Evolutionary conservation across 495 filamentous ascomycete genomes (phyloP).

Genomic region (Talaromyces ruber): DNA sequence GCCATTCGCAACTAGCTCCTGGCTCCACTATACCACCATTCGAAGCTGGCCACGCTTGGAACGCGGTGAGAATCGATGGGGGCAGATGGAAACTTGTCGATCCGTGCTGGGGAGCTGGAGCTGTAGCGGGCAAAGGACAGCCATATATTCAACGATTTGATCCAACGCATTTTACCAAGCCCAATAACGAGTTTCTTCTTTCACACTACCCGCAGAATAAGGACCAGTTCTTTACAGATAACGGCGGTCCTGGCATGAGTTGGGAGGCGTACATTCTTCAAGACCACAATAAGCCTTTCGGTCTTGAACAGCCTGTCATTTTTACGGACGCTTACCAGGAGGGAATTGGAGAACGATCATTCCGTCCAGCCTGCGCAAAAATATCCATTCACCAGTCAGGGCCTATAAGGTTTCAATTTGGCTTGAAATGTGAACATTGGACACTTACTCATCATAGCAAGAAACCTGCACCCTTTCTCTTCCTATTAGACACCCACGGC

Average conservation of each 20-base stretch:
- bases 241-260: conserved; percentile 42
- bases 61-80: conserved; percentile 76
- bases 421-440: conserved; percentile 73
- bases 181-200: conserved; percentile 74
- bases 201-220: conserved; percentile 68
- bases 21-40: conserved; percentile 53
- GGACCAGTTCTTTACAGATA: conserved; percentile 58
- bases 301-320: conserved; percentile 35
- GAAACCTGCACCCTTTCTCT: conserved; percentile 50
- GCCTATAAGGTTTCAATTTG: conserved; percentile 68
- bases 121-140: conserved; percentile 34
- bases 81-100: conserved; percentile 90
- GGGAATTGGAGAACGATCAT: conserved; percentile 53
- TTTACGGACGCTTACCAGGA: conserved; percentile 44
- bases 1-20: conserved; percentile 46
- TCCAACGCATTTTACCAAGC: conserved; percentile 61
- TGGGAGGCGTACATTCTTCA: conserved; percentile 75
- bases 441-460: conserved; percentile 52
- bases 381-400: conserved; percentile 46
- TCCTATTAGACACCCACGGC: conserved; percentile 57
- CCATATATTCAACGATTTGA: conserved; percentile 62
- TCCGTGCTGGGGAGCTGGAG: conserved; percentile 85
- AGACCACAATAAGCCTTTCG: conserved; percentile 37
- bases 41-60: conserved; percentile 75
- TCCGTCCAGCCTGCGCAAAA: conserved; percentile 48